phyloP scores from a whole-genome alignment of 257 asterid species.

The Capsicum pubescens region DNA sequence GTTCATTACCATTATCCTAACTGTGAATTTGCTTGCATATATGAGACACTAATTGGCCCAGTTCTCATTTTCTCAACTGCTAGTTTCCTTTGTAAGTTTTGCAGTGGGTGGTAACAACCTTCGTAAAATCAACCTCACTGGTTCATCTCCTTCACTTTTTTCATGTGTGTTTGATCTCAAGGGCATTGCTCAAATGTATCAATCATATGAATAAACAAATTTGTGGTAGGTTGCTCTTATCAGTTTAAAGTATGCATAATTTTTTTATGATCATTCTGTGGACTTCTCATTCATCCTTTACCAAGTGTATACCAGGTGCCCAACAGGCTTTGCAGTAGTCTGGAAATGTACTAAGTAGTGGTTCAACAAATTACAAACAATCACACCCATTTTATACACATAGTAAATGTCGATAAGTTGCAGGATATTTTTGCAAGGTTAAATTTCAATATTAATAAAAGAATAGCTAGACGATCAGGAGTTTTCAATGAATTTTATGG shows the following conservation, averaged over 20 bases:
- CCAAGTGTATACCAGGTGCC: background rate
- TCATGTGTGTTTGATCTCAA: constrained; percentile 84
- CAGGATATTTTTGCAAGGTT: background rate
- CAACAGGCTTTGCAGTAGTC: background rate
- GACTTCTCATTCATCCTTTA: constrained; percentile 3
- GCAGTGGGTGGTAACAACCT: constrained; percentile 98
- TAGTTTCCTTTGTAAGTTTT: constrained; percentile 18
- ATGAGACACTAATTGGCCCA: background rate
- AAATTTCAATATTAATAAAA: background rate
- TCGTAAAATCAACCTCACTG: constrained; percentile 54
- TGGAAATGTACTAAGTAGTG: background rate
- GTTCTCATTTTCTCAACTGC: background rate
- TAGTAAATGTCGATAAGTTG: background rate
- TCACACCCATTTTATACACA: background rate
- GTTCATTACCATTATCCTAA: background rate
- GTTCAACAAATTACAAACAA: background rate
- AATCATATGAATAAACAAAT: constrained; percentile 89
- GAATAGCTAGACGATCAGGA: background rate
- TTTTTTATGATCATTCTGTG: background rate
- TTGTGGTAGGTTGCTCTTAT: constrained; percentile 56
- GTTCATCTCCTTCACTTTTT: constrained; percentile 65
- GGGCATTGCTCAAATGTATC: constrained; percentile 90
- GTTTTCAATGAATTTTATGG: background rate
- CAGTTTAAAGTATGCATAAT: background rate
- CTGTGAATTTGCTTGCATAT: background rate